Percentiles rank a stretch among this genome's conserved stretches.
Conservation (phyloP, 495 filamentous ascomycete genomes). For the Lineolata rhizophorae region DNA sequence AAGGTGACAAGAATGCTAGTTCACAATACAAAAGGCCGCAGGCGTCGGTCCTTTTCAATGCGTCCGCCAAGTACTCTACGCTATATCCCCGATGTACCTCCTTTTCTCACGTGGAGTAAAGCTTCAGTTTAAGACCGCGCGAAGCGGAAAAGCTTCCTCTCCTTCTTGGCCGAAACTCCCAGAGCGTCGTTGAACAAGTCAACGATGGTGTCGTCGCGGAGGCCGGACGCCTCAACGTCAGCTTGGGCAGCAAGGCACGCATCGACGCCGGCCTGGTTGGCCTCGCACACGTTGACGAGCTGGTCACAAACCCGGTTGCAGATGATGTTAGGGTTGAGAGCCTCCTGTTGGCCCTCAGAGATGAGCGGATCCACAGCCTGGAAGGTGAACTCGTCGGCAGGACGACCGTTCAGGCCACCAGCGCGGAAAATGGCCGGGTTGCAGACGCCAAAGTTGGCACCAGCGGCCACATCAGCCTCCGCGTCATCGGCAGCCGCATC, state of each 20-base stretch:
- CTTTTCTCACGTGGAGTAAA: no score
- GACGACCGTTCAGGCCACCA: slow-evolving; percentile 23
- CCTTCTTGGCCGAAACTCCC: no score
- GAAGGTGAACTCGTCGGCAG: slow-evolving; percentile 29
- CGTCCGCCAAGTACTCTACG: no score
- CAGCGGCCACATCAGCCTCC: slow-evolving; percentile 9
- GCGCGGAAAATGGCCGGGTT: slow-evolving; percentile 31
- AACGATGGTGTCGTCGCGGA: no score
- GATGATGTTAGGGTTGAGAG: slow-evolving; percentile 40
- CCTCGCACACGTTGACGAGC: slow-evolving; percentile 22
- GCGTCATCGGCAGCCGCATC: not conserved
- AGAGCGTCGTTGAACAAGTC: no score
- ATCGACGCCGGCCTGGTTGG: slow-evolving; percentile 21
- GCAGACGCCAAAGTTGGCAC: slow-evolving; percentile 29
- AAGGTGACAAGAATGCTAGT: no score
- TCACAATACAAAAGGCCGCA: no score
- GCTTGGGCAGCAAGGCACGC: slow-evolving; percentile 19
- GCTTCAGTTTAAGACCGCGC: no score
- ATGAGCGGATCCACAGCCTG: slow-evolving; percentile 25
- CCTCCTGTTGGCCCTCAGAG: slow-evolving; percentile 26
- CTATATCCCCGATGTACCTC: no score
- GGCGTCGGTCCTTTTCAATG: no score
- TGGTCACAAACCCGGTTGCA: slow-evolving; percentile 37
- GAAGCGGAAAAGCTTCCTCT: no score
- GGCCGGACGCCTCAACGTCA: slow-evolving; percentile 11